These are phyloP conservation scores for Fusarium odoratissimum DNA, from an alignment of 2,329 filamentous ascomycete species.

Conservation along the genomic window DNA sequence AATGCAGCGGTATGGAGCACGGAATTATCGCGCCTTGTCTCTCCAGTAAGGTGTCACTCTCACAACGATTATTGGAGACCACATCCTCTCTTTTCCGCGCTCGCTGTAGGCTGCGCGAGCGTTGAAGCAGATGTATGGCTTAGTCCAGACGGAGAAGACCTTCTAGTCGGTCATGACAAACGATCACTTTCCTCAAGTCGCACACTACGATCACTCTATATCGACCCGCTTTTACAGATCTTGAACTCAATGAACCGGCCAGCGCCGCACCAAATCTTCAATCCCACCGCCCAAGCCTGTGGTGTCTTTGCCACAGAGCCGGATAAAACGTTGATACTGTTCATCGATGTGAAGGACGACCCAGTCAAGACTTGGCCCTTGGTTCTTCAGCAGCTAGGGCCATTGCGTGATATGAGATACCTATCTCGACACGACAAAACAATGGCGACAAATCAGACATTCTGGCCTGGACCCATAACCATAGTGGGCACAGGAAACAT, in stretches of 20 bases:
- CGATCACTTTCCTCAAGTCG: neutral
- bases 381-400: neutral
- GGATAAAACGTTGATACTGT: neutral
- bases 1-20: neutral
- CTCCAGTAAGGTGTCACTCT: neutral
- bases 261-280: fast-evolving
- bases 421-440: neutral
- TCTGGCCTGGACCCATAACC: neutral
- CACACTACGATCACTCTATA: neutral
- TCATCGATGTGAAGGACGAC: neutral
- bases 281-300: neutral
- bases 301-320: neutral
- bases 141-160: neutral
- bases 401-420: neutral
- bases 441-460: neutral
- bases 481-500: neutral
- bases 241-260: neutral
- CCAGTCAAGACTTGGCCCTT: neutral
- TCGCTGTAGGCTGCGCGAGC: neutral
- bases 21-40: neutral
- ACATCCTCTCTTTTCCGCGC: neutral
- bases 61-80: neutral
- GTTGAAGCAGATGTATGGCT: neutral
- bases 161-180: neutral
- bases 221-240: neutral